phyloP scores from a whole-genome alignment of 768 basidiomycete species.

The Amanita brunnescens region DNA sequence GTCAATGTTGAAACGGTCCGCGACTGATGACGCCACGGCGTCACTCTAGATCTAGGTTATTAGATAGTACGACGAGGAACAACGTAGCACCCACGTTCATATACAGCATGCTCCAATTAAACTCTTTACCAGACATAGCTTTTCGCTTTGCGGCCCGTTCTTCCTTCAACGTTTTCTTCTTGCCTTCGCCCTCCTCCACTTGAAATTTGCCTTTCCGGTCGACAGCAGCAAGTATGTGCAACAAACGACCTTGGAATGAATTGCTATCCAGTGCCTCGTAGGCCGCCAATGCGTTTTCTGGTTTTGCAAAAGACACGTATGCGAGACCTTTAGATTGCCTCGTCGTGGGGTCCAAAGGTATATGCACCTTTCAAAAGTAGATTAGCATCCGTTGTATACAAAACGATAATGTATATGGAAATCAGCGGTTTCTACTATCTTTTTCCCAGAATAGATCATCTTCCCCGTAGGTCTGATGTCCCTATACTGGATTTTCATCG shows the following conservation, averaged over 20 bases:
- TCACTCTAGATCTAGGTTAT: constrained; percentile 54
- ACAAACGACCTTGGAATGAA: constrained; percentile 83
- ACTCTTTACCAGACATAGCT: constrained; percentile 62
- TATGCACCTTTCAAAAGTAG: constrained; percentile 32
- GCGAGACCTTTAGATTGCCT: constrained; percentile 44
- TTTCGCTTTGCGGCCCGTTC: constrained; percentile 58
- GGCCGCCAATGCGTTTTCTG: constrained; percentile 48
- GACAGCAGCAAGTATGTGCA: constrained; percentile 85
- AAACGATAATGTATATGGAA: neutral
- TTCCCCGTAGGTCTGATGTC: constrained; percentile 60
- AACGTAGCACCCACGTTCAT: constrained; percentile 77
- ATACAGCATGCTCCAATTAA: constrained; percentile 91
- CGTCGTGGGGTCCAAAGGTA: constrained; percentile 35
- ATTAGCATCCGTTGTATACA: constrained; percentile 2
- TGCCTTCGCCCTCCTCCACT: constrained; percentile 32
- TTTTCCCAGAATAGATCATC: constrained; percentile 45
- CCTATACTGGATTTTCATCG: constrained; percentile 46
- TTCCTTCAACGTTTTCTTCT: constrained; percentile 47
- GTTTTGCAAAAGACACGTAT: constrained; percentile 37
- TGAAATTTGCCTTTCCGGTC: constrained; percentile 46
- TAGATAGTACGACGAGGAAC: neutral
- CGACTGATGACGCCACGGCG: constrained; percentile 86
- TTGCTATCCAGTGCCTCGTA: constrained; percentile 72
- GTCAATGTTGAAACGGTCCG: constrained; percentile 77
- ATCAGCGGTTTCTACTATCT: constrained; percentile 40